Percentiles rank a stretch among this genome's conserved stretches.
phyloP scores from a whole-genome alignment of 768 basidiomycete species.

The Mycena crocata region DNA sequence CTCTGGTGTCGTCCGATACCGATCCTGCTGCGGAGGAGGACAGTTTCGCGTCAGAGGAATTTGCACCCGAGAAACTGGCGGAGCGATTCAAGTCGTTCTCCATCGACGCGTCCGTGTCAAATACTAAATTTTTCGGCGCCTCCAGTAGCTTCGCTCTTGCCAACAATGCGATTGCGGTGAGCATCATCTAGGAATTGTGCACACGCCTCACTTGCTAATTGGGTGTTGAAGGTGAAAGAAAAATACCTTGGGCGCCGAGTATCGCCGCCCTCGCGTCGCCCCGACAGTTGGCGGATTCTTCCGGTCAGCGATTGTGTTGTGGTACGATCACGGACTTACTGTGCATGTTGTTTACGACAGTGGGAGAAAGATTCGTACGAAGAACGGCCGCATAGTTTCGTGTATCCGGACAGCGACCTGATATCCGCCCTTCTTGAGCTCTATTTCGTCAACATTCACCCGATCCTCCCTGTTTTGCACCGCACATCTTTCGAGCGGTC shows the following conservation, averaged over 20 bases:
- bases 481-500: slow-evolving; percentile 60
- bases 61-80: neutral
- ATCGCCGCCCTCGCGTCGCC: neutral
- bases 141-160: slow-evolving; percentile 21
- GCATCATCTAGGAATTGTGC: neutral
- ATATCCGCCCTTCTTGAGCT: slow-evolving; percentile 54
- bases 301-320: slow-evolving; percentile 4
- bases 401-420: slow-evolving; percentile 51
- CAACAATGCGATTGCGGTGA: slow-evolving; percentile 8
- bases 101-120: neutral
- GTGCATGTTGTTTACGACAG: neutral
- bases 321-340: neutral
- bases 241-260: neutral
- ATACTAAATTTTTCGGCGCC: slow-evolving; percentile 4
- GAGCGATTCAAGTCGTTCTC: slow-evolving; percentile 2
- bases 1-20: neutral
- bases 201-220: neutral
- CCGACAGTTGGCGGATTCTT: neutral
- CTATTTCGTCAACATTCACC: slow-evolving; percentile 59
- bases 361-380: slow-evolving; percentile 27
- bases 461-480: slow-evolving; percentile 61
- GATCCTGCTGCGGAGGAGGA: slow-evolving; percentile 5
- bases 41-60: neutral
- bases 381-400: slow-evolving; percentile 32
- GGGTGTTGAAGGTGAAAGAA: slow-evolving; percentile 19